Base-by-base conservation (phyloP, 768 basidiomycete species). In the Lactarius evosmus region DNA sequence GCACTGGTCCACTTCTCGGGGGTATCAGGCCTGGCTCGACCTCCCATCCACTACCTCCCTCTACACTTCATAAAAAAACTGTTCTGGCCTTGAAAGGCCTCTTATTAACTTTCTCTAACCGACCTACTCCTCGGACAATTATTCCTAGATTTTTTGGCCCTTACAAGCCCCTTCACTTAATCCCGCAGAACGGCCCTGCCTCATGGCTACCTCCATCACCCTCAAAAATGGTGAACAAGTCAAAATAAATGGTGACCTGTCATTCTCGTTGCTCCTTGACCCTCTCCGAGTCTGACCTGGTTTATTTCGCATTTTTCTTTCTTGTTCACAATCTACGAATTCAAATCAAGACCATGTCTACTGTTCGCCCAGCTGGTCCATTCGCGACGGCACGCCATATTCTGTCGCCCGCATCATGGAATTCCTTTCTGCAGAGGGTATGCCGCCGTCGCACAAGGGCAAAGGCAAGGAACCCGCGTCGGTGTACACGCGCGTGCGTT, bases 331-430 rank as follows among this genome's bases (percentile, higher is more conserved):
- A 51, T 57, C 70, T 72, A 12, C 57, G 60, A 68, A 36, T 52
- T 54, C 57, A 58, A 68, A 34, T 53, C 53, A 70, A 97, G 96
- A 98, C 76, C 95, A 98, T 78, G 95, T 98, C 70, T 98, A 97
- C 74, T 93, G 93, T 77, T 94, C 95, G 34, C 91, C 94, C 33
- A 89, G 87, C 66, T 98, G 94, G 94, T 84, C 87, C 61, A 82
- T 90, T 65, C 85, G 95, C 66, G 95, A 97, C 73, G 93, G 93
- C 70, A 93, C 94, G 65, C 95, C 97, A 62, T 98, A 97, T 76
- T 91, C 91, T 49, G 86, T 99, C 63, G 95, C 91, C 55, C 87
- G 96, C 70, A 93, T 99, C 78, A 96, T 99, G 89, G 93, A 95
- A 76, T 95, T 98, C 71, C 80, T 98, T 19, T 89, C 90, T 36